Base-by-base conservation (phyloP, 1,139 yeast species). In the Diutina ranongensis region DNA sequence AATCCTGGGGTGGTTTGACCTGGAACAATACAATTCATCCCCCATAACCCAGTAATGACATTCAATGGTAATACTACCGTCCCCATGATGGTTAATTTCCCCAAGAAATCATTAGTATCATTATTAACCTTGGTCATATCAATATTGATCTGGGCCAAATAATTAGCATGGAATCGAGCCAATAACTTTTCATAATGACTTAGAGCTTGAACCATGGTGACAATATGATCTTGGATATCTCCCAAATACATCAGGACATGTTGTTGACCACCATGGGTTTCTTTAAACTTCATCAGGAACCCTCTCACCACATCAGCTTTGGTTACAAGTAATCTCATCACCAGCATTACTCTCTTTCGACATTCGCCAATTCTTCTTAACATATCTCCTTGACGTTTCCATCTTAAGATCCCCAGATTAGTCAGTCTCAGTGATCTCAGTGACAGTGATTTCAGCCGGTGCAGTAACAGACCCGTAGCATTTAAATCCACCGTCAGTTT, bases 121-220 rank as follows among this genome's bases (percentile, higher is more conserved):
- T 92, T 92, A 63, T 89, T 92, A n/a, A 88, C 96, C 60, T 83
- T 81, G 7, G 97, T 92, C 97, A 89, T 88, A 59, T 92, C 97
- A 52, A 94, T 89, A 60, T 89, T 92, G 58, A 92, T 84, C 59
- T 92, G 98, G 1, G 98, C 98, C 57, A 92, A 72, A 61, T 92
- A 92, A 61, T 92, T 92, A 18, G 96, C 84, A 62, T 92, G 98
- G 45, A 94, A 84, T 48, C 98, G 72, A 2, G 97, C 95, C 49
- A 92, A 72, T 45, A 92, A 71, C 64, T 92, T 92, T 57, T 92
- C 98, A 61, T 87, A 92, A 61, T 92, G 98, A 57, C 86, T 87
- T 52, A 92, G 70, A 10, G 95, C 81, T 58, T 92, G 96, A 1
- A 87, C 94, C 98, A 92, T 92, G 2, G 97, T 92, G 18, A 89